Percentiles rank a stretch among this genome's conserved stretches.
phyloP scores from a whole-genome alignment of 2,329 filamentous ascomycete species.

The Penicillium sp. region DNA sequence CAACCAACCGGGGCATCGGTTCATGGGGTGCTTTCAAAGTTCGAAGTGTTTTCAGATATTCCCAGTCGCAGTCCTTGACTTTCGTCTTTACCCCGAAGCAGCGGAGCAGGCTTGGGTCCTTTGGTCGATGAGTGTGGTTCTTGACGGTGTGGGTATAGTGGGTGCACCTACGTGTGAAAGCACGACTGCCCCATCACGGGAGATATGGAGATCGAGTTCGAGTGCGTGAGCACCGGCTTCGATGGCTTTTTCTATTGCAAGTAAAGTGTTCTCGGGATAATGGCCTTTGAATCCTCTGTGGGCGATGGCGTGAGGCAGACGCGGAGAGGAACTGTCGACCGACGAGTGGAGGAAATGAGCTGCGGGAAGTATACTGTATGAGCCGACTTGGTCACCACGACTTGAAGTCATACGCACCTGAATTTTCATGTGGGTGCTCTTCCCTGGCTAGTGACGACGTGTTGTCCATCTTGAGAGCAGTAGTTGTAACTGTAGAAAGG shows the following conservation, averaged over 20 bases:
- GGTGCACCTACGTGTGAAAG: conserved; percentile 65
- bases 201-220: conserved; percentile 84
- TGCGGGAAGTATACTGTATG: conserved; percentile 5
- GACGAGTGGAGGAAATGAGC: conserved; percentile 16
- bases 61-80: conserved; percentile 73
- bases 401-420: conserved; percentile 6
- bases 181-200: conserved; percentile 77
- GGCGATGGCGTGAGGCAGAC: conserved; percentile 39
- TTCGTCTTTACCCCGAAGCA: conserved; percentile 74
- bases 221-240: conserved; percentile 72
- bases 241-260: conserved; percentile 70
- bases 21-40: conserved; percentile 66
- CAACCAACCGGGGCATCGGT: conserved; percentile 67
- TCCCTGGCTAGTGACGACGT: not conserved
- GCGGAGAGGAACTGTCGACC: not conserved
- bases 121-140: conserved; percentile 7
- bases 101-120: conserved; percentile 73
- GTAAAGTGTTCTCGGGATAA: conserved; percentile 83
- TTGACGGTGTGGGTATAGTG: too few relatives aligned
- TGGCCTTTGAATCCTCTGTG: conserved; percentile 58
- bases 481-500: not conserved
- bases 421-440: not conserved
- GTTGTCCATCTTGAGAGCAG: conserved; percentile 9
- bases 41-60: conserved; percentile 63
- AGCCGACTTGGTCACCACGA: not conserved